Conservation (phyloP, 2,329 filamentous ascomycete genomes). For the Aaosphaeria arxii region DNA sequence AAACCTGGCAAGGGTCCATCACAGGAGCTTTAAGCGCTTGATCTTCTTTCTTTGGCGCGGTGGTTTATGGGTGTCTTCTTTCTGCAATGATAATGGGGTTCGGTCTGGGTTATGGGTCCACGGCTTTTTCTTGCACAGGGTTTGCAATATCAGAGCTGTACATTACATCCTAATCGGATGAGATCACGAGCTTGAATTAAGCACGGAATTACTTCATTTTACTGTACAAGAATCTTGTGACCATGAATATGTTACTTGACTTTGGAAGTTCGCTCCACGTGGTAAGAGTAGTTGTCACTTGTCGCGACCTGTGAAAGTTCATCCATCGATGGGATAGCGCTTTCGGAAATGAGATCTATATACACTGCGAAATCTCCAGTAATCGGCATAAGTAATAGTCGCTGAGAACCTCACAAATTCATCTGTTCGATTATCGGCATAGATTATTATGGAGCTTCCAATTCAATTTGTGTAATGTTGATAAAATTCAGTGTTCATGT, state of each 20-base stretch:
- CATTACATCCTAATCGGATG: conserved; percentile 57
- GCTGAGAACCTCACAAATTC: too few relatives aligned
- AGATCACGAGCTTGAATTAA: conserved; percentile 42
- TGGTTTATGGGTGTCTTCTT: conserved; percentile 50
- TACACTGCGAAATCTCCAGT: too few relatives aligned
- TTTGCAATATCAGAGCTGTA: conserved; percentile 57
- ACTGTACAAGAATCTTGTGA: not conserved
- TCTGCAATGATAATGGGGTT: conserved; percentile 77
- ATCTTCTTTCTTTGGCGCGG: conserved; percentile 42
- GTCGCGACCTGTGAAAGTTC: too few relatives aligned
- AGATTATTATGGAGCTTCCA: too few relatives aligned
- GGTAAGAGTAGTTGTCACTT: too few relatives aligned
- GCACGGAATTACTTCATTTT: conserved; percentile 19
- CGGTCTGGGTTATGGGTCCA: conserved; percentile 60
- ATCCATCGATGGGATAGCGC: too few relatives aligned
- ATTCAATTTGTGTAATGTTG: too few relatives aligned
- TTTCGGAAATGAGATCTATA: too few relatives aligned
- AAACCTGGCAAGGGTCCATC: conserved; percentile 90
- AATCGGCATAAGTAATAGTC: too few relatives aligned
- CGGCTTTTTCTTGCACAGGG: conserved; percentile 44
- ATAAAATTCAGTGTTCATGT: too few relatives aligned
- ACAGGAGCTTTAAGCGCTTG: conserved; percentile 79
- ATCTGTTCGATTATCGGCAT: too few relatives aligned
- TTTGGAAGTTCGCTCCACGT: not conserved
- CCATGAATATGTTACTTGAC: not conserved